Evolutionary conservation across 257 asterid genomes (phyloP).

Genomic region (Nemophila menziesii): DNA sequence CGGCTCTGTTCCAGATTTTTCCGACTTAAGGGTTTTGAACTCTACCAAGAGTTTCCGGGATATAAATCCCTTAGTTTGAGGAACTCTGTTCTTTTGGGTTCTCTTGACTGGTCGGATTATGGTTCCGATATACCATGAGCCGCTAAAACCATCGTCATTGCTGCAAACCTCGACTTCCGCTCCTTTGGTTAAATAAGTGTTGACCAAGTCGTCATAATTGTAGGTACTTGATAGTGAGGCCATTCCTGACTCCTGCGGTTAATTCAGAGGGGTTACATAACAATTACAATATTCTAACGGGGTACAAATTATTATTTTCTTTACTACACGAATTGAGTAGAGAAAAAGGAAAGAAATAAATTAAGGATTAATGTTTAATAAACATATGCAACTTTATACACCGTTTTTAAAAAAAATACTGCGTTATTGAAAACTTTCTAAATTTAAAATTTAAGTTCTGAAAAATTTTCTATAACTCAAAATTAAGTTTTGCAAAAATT

Average conservation of each 20-base stretch:
- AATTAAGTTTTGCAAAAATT: too few relatives aligned
- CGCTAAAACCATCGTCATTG: slow-evolving; percentile 52
- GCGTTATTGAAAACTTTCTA: too few relatives aligned
- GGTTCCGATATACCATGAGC: slow-evolving; percentile 59
- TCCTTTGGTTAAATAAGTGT: slow-evolving; percentile 32
- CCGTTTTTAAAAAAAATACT: too few relatives aligned
- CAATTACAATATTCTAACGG: not conserved
- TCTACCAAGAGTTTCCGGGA: slow-evolving; percentile 33
- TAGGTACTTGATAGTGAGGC: not conserved
- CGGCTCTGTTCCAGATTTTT: slow-evolving; percentile 19
- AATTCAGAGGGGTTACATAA: not conserved
- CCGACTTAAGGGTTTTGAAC: slow-evolving; percentile 40
- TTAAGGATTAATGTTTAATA: too few relatives aligned
- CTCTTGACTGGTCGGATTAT: slow-evolving; percentile 28
- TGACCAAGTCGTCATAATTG: slow-evolving; percentile 1
- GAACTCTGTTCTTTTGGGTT: slow-evolving; percentile 3
- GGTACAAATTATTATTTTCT: too few relatives aligned
- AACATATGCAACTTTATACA: too few relatives aligned
- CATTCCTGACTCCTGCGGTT: not conserved
- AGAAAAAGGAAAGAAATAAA: too few relatives aligned
- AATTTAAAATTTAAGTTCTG: too few relatives aligned
- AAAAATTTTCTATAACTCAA: too few relatives aligned
- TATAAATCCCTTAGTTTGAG: not conserved
- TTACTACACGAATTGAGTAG: too few relatives aligned
- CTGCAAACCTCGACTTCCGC: slow-evolving; percentile 55